These are phyloP conservation scores for Komagataella populi DNA, from an alignment of 805 yeast genomes.

Conservation along the genomic window DNA sequence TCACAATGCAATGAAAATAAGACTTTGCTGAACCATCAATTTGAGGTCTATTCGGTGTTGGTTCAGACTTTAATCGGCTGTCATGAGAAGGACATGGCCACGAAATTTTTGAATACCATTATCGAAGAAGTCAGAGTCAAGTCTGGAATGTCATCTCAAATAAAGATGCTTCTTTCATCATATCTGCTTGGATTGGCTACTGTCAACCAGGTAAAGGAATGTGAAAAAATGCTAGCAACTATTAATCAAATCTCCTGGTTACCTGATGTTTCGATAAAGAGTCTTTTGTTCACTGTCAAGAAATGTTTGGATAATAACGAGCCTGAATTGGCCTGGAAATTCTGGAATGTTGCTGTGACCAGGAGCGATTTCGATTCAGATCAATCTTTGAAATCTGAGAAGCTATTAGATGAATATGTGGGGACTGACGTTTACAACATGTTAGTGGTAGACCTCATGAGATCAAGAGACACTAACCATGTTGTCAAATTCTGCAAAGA, in stretches of 20 bases:
- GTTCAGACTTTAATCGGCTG: slow-evolving; percentile 39
- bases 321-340: slow-evolving; percentile 10
- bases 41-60: slow-evolving; percentile 33
- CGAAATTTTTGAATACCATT: slow-evolving; percentile 42
- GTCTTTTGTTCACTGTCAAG: slow-evolving; percentile 13
- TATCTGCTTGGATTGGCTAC: slow-evolving; percentile 15
- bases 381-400: background rate
- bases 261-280: slow-evolving; percentile 18
- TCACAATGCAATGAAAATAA: slow-evolving; percentile 8
- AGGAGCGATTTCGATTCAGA: slow-evolving; percentile 17
- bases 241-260: slow-evolving; percentile 17
- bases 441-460: background rate
- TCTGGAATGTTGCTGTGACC: slow-evolving; percentile 17
- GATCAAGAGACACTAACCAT: slow-evolving; percentile 8
- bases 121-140: slow-evolving; percentile 27
- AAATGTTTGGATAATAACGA: slow-evolving; percentile 11
- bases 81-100: slow-evolving; percentile 34
- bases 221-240: slow-evolving; percentile 12
- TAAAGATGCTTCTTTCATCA: slow-evolving; percentile 11
- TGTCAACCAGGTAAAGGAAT: slow-evolving; percentile 9
- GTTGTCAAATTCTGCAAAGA: slow-evolving; percentile 17
- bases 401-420: background rate
- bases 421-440: background rate
- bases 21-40: slow-evolving; percentile 21
- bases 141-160: slow-evolving; percentile 2